Conservation (phyloP, 192 early-diverging fungal species). For the Backusella mclennaniae region DNA sequence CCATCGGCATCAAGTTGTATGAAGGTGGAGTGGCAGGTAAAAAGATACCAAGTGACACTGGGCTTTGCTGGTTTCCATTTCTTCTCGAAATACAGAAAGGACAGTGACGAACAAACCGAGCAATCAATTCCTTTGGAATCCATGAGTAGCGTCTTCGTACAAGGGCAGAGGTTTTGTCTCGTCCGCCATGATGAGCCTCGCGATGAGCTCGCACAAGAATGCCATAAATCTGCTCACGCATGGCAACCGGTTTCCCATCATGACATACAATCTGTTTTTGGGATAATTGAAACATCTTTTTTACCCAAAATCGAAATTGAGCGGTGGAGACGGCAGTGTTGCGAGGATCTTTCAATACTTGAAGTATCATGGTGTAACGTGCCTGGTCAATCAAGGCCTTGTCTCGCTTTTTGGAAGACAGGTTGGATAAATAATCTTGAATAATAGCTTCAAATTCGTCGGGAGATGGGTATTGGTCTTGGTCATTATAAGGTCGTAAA, state of each 20-base stretch:
- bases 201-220: conserved; percentile 47
- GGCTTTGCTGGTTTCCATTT: conserved; percentile 11
- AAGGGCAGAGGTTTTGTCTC: conserved; percentile 52
- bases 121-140: conserved; percentile 30
- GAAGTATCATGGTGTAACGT: conserved; percentile 47
- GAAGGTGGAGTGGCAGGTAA: not conserved
- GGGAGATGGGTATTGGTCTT: conserved; percentile 41
- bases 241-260: conserved; percentile 45
- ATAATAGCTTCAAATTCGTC: conserved; percentile 42
- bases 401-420: conserved; percentile 48
- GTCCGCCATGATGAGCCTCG: conserved; percentile 46
- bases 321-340: conserved; percentile 50
- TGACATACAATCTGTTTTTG: conserved; percentile 44
- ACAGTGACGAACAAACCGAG: conserved; percentile 29
- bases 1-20: not conserved
- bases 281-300: conserved; percentile 48
- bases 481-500: conserved; percentile 21
- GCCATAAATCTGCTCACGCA: conserved; percentile 46
- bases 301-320: conserved; percentile 51
- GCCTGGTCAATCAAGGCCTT: conserved; percentile 44
- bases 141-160: conserved; percentile 34
- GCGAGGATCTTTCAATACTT: conserved; percentile 47
- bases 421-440: conserved; percentile 45
- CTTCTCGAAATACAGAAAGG: conserved; percentile 30
- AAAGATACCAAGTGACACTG: not conserved